These are phyloP conservation scores for Metroxylon sagu DNA, from an alignment of 176 grass and related monocot species.

Conservation along the genomic window DNA sequence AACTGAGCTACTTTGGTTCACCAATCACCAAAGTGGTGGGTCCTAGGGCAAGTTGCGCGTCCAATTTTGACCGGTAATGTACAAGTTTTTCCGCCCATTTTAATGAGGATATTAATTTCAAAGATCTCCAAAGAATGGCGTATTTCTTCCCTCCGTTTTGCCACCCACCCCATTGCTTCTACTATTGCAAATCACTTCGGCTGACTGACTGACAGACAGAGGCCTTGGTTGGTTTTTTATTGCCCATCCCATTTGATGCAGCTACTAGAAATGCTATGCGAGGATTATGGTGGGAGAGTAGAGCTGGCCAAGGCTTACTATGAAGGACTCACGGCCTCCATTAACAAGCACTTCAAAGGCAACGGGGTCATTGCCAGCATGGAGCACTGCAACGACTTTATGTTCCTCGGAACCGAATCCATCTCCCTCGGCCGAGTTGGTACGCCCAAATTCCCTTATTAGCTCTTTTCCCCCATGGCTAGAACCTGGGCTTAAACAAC, in stretches of 20 bases:
- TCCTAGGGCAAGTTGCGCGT: no score
- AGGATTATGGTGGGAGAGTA: conserved; percentile 73
- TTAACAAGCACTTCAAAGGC: conserved; percentile 61
- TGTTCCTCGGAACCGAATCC: conserved; percentile 73
- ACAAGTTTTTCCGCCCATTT: no score
- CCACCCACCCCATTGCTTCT: no score
- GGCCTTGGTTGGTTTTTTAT: neutral
- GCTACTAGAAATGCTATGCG: conserved; percentile 89
- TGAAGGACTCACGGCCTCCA: conserved; percentile 51
- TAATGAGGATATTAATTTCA: no score
- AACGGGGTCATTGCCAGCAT: conserved; percentile 98
- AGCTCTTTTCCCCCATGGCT: neutral
- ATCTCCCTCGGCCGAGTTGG: conserved; percentile 76
- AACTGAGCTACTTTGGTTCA: no score
- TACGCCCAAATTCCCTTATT: neutral
- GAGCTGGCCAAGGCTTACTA: conserved; percentile 79
- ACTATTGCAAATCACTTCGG: no score
- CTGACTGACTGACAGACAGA: no score
- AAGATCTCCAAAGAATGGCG: no score
- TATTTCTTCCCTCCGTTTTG: no score
- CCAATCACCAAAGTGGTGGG: no score
- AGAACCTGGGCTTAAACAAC: no score
- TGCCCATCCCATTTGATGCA: conserved; percentile 4
- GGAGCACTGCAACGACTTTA: conserved; percentile 98
- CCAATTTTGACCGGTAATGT: no score